phyloP scores from a whole-genome alignment of 2,329 filamentous ascomycete genomes.

The Zymoseptoria tritici region DNA sequence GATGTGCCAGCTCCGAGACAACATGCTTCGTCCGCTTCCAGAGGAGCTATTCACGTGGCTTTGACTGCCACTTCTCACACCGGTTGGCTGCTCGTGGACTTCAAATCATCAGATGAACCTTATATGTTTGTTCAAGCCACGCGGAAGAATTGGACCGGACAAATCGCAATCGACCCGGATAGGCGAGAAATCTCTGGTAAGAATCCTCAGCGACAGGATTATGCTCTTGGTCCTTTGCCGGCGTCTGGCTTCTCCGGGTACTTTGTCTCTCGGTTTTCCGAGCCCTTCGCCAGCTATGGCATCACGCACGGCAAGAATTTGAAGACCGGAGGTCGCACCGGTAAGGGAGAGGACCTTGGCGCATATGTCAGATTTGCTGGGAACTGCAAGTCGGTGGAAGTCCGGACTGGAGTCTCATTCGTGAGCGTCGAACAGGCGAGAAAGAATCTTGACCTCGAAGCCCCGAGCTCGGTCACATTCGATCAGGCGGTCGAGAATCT shows the following conservation, averaged over 20 bases:
- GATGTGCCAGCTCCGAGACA: not conserved
- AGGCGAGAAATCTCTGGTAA: slow-evolving; percentile 37
- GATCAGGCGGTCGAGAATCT: slow-evolving; percentile 34
- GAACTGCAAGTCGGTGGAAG: slow-evolving; percentile 31
- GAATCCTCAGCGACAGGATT: slow-evolving; percentile 43
- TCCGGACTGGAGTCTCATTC: slow-evolving; percentile 43
- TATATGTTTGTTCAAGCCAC: slow-evolving; percentile 41
- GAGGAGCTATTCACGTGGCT: slow-evolving; percentile 25
- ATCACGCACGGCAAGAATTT: slow-evolving; percentile 26
- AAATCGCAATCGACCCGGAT: slow-evolving; percentile 33
- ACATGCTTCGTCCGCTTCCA: not conserved
- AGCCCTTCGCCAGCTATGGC: slow-evolving; percentile 35
- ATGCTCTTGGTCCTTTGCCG: slow-evolving; percentile 37
- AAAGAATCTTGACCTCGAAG: slow-evolving; percentile 40
- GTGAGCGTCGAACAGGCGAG: slow-evolving; percentile 43
- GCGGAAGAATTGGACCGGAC: slow-evolving; percentile 41
- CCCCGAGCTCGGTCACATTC: slow-evolving; percentile 32
- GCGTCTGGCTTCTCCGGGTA: slow-evolving; percentile 39
- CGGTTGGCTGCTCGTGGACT: slow-evolving; percentile 38
- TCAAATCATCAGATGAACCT: slow-evolving; percentile 22
- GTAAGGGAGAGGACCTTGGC: slow-evolving; percentile 32
- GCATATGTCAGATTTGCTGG: slow-evolving; percentile 37
- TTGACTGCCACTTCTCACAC: slow-evolving; percentile 40
- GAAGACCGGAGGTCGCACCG: slow-evolving; percentile 5
- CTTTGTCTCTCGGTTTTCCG: slow-evolving; percentile 43